Evolutionary conservation across 2,329 filamentous ascomycete genomes (phyloP).

Genomic region (Cytospora piceae): DNA sequence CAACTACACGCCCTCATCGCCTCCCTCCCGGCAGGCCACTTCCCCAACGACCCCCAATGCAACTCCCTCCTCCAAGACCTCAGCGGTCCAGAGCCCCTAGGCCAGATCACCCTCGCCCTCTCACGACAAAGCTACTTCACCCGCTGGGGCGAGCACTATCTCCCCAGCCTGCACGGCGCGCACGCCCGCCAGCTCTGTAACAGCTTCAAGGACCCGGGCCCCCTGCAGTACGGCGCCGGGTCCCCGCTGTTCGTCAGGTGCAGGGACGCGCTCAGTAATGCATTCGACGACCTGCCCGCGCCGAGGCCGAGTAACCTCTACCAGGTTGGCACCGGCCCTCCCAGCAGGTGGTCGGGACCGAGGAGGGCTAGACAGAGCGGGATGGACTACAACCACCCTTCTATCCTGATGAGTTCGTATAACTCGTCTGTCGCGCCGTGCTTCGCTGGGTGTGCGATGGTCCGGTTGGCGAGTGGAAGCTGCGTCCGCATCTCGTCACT

Average conservation of each 20-base stretch:
- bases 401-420: constrained; percentile 48
- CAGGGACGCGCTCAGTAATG: constrained; percentile 51
- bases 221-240: constrained; percentile 54
- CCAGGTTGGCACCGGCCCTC: background rate
- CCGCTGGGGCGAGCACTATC: constrained; percentile 62
- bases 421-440: constrained; percentile 50
- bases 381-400: background rate
- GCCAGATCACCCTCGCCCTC: constrained; percentile 57
- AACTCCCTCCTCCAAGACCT: constrained; percentile 55
- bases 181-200: constrained; percentile 63
- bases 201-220: constrained; percentile 64
- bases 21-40: constrained; percentile 42
- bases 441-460: constrained; percentile 55
- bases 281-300: constrained; percentile 52
- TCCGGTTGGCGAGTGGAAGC: constrained; percentile 49
- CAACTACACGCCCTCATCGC: constrained; percentile 40
- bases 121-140: constrained; percentile 43
- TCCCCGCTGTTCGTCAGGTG: constrained; percentile 57
- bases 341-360: no score
- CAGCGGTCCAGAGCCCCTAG: constrained; percentile 45
- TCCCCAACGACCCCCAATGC: constrained; percentile 45
- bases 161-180: constrained; percentile 59
- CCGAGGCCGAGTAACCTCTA: constrained; percentile 44
- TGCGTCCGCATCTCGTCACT: constrained; percentile 48
- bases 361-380: no score